These are phyloP conservation scores for Leccinum truebloodii DNA, from an alignment of 768 basidiomycete genomes.

Conservation along the genomic window DNA sequence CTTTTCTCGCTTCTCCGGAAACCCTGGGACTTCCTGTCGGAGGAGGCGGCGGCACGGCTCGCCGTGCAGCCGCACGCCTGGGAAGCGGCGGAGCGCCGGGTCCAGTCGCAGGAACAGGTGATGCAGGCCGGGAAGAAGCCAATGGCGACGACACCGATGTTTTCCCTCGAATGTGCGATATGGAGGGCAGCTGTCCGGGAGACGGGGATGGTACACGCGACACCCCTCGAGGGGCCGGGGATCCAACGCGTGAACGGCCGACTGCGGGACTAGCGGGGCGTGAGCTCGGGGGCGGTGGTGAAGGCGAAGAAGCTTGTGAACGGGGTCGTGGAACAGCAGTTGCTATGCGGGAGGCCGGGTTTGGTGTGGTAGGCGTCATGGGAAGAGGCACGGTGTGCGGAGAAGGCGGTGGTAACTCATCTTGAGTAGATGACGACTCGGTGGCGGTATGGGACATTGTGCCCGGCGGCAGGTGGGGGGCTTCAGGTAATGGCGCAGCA, in stretches of 20 bases:
- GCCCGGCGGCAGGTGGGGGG: background rate
- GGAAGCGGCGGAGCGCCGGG: slow-evolving; percentile 57
- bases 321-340: slow-evolving; percentile 34
- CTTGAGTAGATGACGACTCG: slow-evolving; percentile 2
- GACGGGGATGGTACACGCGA: slow-evolving; percentile 13
- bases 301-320: slow-evolving; percentile 31
- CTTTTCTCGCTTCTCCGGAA: slow-evolving; percentile 4
- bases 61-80: slow-evolving; percentile 61
- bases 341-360: slow-evolving; percentile 26
- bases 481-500: slow-evolving; percentile 14
- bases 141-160: slow-evolving; percentile 28
- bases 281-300: slow-evolving; percentile 31
- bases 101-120: slow-evolving; percentile 32
- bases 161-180: slow-evolving; percentile 20
- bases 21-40: background rate
- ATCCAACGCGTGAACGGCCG: slow-evolving; percentile 27
- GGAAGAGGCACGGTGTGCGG: slow-evolving; percentile 27
- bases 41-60: slow-evolving; percentile 30
- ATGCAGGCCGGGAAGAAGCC: slow-evolving; percentile 36
- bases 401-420: slow-evolving; percentile 16
- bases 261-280: slow-evolving; percentile 32
- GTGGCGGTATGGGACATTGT: slow-evolving; percentile 5
- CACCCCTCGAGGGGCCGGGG: slow-evolving; percentile 19
- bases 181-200: slow-evolving; percentile 9
- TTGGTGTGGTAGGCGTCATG: slow-evolving; percentile 22